Evolutionary conservation across 768 basidiomycete genomes (phyloP).

Genomic region (Panaeolus cyanescens): DNA sequence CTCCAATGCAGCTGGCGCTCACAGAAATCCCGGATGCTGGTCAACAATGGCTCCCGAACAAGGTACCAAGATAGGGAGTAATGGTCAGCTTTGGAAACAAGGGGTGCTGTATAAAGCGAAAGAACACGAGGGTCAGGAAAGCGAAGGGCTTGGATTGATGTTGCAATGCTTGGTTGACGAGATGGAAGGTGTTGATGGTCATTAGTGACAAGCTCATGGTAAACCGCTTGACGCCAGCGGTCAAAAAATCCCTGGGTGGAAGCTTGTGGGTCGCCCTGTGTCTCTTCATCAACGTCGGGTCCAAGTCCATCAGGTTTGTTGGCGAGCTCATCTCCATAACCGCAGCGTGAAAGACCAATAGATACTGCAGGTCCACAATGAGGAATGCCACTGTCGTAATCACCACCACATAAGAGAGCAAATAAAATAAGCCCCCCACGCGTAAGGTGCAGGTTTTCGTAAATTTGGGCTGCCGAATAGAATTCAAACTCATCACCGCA

Average conservation of each 20-base stretch:
- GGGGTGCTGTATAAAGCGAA: neutral
- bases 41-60: no score
- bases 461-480: no score
- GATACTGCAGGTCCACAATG: conserved; percentile 58
- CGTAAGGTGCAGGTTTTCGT: conserved; percentile 7
- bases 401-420: conserved; percentile 69
- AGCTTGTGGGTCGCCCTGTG: neutral
- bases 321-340: conserved; percentile 58
- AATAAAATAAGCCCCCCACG: conserved; percentile 61
- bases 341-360: conserved; percentile 57
- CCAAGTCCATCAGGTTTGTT: no score
- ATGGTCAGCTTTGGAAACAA: neutral
- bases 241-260: neutral
- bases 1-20: no score
- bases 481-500: conserved; percentile 5
- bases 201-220: neutral
- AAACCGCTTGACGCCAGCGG: neutral
- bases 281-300: neutral
- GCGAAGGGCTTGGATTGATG: neutral
- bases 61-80: no score
- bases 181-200: neutral
- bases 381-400: conserved; percentile 54
- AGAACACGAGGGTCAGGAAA: neutral
- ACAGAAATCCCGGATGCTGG: no score
- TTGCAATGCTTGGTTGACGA: neutral